Conservation (phyloP, 176 grass and related monocot genomes). For the Zoysia japonica region DNA sequence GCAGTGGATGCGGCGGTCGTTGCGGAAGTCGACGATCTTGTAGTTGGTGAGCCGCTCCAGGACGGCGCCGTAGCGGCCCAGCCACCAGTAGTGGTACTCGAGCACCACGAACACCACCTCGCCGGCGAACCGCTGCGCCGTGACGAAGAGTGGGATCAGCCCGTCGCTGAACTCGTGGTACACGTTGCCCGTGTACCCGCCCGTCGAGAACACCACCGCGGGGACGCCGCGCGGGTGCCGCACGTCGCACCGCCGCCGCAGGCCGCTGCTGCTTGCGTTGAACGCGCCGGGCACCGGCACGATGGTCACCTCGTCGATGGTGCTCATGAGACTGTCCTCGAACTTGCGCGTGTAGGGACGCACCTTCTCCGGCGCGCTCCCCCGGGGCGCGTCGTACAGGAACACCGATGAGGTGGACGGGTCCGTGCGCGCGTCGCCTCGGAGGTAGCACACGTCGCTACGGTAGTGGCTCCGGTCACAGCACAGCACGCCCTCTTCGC, state of each 20-base stretch:
- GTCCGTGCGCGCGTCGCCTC: conserved; percentile 85
- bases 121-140: conserved; percentile 72
- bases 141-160: conserved; percentile 88
- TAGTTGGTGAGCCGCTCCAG: conserved; percentile 80
- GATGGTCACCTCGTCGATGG: conserved; percentile 77
- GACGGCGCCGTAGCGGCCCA: conserved; percentile 68
- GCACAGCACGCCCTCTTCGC: conserved; percentile 58
- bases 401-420: conserved; percentile 65
- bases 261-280: conserved; percentile 27
- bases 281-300: neutral
- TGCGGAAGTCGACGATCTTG: conserved; percentile 74
- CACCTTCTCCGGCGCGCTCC: conserved; percentile 56
- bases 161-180: conserved; percentile 99
- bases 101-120: conserved; percentile 91
- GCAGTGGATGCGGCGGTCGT: conserved; percentile 86
- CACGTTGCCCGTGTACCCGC: conserved; percentile 98
- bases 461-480: conserved; percentile 95
- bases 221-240: conserved; percentile 60
- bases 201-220: conserved; percentile 89
- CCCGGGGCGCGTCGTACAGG: conserved; percentile 51
- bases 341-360: conserved; percentile 96
- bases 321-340: conserved; percentile 68
- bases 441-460: conserved; percentile 85
- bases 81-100: conserved; percentile 91
- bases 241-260: conserved; percentile 58